phyloP scores from a whole-genome alignment of 2,329 filamentous ascomycete species.

The Fusarium sp. region DNA sequence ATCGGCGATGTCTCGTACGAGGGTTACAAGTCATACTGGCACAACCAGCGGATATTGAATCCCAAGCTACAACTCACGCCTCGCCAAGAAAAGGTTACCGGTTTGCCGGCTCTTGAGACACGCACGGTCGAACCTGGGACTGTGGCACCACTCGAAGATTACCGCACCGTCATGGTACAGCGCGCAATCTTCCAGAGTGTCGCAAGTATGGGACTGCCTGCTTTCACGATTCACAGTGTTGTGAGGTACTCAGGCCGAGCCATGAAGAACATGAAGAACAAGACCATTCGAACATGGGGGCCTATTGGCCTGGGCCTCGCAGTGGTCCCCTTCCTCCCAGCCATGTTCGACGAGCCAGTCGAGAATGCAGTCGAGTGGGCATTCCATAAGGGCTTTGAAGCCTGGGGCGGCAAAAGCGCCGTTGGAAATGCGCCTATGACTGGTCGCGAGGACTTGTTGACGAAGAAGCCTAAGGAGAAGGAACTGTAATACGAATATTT shows the following conservation, averaged over 20 bases:
- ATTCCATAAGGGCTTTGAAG: conserved; percentile 85
- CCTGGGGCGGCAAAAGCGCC: conserved; percentile 72
- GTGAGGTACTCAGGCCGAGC: conserved; percentile 89
- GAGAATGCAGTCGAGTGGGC: conserved; percentile 91
- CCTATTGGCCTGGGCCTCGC: conserved; percentile 87
- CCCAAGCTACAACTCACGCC: conserved; percentile 70
- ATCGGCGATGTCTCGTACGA: conserved; percentile 91
- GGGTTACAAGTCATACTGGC: conserved; percentile 93
- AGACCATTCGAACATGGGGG: conserved; percentile 81
- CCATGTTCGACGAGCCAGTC: conserved; percentile 90
- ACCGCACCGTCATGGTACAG: conserved; percentile 89
- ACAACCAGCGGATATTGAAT: conserved; percentile 81
- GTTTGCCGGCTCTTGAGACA: conserved; percentile 54
- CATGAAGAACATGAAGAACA: conserved; percentile 85
- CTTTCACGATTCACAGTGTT: conserved; percentile 92
- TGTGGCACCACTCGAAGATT: conserved; percentile 85
- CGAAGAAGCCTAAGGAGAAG: conserved; percentile 60
- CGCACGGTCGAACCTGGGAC: conserved; percentile 54
- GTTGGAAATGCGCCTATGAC: conserved; percentile 67
- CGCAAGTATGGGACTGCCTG: conserved; percentile 93
- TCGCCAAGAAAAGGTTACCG: conserved; percentile 62
- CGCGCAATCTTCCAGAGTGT: conserved; percentile 89
- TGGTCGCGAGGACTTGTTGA: conserved; percentile 60
- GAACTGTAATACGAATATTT: conserved; percentile 52
- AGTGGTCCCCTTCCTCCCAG: conserved; percentile 85